Evolutionary conservation across 2,329 filamentous ascomycete genomes (phyloP), one percentile per base, ranked within the genome.

Genomic region (Huntiella bhutanensis): DNA sequence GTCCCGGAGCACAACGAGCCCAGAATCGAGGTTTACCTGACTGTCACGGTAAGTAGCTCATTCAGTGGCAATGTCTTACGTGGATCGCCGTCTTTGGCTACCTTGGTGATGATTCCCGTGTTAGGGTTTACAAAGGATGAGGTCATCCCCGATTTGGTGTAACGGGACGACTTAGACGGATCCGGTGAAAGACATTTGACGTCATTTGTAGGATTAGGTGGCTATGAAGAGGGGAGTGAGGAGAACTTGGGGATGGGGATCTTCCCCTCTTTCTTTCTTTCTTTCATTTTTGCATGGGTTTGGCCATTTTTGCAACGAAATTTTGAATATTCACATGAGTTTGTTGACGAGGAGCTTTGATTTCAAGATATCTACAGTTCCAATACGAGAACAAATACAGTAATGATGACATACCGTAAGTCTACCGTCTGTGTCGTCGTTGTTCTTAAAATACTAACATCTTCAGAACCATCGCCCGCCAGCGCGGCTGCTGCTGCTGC

Each of bases 401-500:
- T 15, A 6, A 36, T 1, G 1, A 28, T 28, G 22, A 28, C 22
- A 28, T 28, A 28, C 22, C 22, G 22, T 28, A 10, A 7, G 22
- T 28, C 7, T 28, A 28, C 5, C 6, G 6, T 28, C 22, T 6
- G 6, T 28, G 22, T 28, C 22, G 22, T 28, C 22, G 22, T 28
- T 10, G 22, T 28, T 10, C 8, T 10, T 3, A 28, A 28, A 28
- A 28, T 28, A 10, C 22, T 28, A 28, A 28, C 22, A 28, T 10
- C 22, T 28, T 28, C 7, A 28, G 22, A 28, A 28, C 22, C 22
- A 10, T 6, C 22, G 6, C 22, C 22, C 22, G 22, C 22, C 8
- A 28, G 22, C 22, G 28, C 41, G 4, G 28, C 41, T 2, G 8
- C 28, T 17, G 41, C 41, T 50, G 73, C 79, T 52, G 75, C 81